Evolutionary conservation across 305 asterid genomes (phyloP), one percentile per base, ranked within the genome.

Genomic region (Andrographis paniculata): DNA sequence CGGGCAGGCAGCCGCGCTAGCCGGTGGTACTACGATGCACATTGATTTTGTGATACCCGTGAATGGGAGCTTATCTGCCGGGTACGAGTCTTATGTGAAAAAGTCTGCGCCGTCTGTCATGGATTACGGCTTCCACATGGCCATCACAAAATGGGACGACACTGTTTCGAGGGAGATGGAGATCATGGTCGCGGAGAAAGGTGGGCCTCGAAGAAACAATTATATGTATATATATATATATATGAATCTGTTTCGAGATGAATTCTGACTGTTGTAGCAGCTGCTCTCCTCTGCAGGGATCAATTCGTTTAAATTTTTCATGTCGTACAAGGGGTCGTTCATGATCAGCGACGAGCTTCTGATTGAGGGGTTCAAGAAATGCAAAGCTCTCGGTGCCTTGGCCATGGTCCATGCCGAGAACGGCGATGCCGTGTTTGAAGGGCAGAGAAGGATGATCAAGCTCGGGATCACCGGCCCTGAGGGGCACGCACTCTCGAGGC

Each of bases 71-170:
- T 72, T 91, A 63, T 79, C 85, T 18, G 77, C 81, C 31, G 99
- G 99, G 21, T 81, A 44, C 55, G 83, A 79, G 66, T 63, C 87
- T 51, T 87, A 91, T 49, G 84, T 72, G 9, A 75, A 75, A 52
- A 91, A 91, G 63, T 84, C 99, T 18, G 71, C 73, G 74, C 70
- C n/a, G 35, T 77, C 96, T 19, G 70, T 74, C 77, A 91, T 83
- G 94, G 99, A 91, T 67, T 91, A 91, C 63, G 99, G 99, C 40
- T 87, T 91, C 75, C 99, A 91, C 73, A 83, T 91, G 96, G 95
- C 99, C 51, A 61, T 91, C 64, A 91, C 99, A 23, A 91, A 91
- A 67, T 91, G 96, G 96, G 95, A 91, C 65, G 95, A 81, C 52
- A 62, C 75, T 41, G 87, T 91, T 37, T 68, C 94, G 24, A 60